phyloP scores from a whole-genome alignment of 768 basidiomycete genomes.

The Dentipellis fragilis region DNA sequence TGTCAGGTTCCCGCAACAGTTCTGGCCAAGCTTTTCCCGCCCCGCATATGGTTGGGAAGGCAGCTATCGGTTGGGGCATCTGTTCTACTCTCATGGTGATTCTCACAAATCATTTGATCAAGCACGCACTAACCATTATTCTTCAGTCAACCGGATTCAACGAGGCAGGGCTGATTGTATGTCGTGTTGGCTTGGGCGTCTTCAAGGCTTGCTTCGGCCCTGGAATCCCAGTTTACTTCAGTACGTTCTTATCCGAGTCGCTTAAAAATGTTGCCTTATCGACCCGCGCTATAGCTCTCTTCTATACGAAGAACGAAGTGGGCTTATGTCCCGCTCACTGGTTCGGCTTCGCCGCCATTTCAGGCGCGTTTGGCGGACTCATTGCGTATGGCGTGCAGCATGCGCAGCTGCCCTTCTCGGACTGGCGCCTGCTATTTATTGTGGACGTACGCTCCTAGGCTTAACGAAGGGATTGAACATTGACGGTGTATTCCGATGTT shows the following conservation, averaged over 20 bases:
- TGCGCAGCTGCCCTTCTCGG: constrained; percentile 33
- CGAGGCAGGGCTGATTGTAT: constrained; percentile 46
- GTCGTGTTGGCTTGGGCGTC: constrained; percentile 56
- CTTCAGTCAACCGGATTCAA: constrained; percentile 49
- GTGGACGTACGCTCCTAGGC: constrained; percentile 43
- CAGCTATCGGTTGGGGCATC: constrained; percentile 65
- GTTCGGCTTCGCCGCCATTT: constrained; percentile 79
- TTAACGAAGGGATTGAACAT: background rate
- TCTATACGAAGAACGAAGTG: constrained; percentile 67
- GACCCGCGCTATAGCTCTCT: constrained; percentile 23
- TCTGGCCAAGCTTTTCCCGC: constrained; percentile 57
- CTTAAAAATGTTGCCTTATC: no score
- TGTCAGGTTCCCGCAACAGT: constrained; percentile 60
- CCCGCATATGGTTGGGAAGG: constrained; percentile 57
- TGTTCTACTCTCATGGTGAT: constrained; percentile 61
- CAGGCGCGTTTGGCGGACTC: constrained; percentile 79
- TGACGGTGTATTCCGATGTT: background rate
- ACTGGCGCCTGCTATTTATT: constrained; percentile 63
- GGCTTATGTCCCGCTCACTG: constrained; percentile 70
- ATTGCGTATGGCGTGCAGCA: constrained; percentile 75
- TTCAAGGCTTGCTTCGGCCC: constrained; percentile 77
- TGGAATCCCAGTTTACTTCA: constrained; percentile 69
- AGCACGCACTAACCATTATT: no score
- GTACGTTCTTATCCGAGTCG: constrained; percentile 27
- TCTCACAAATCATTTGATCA: no score